Percentiles rank a stretch among this genome's conserved stretches.
Evolutionary conservation across 495 filamentous ascomycete genomes (phyloP).

Genomic region (Aspergillus ellipticus): DNA sequence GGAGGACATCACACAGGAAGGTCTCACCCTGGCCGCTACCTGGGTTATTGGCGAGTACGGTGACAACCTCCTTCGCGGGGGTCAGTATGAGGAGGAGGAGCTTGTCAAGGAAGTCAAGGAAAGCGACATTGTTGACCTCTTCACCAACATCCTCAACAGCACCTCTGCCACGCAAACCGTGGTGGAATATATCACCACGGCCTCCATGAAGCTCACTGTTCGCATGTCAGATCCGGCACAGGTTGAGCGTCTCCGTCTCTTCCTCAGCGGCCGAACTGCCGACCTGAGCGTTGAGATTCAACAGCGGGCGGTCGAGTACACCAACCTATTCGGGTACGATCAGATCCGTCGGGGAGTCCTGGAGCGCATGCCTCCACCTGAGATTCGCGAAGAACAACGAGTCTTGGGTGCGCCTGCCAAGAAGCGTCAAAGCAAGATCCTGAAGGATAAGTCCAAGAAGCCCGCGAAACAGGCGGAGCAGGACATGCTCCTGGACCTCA

Average conservation of each 20-base stretch:
- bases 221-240: conserved; percentile 78
- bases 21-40: conserved; percentile 85
- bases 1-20: conserved; percentile 96
- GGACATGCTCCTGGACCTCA: conserved; percentile 86
- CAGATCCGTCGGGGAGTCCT: conserved; percentile 84
- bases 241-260: conserved; percentile 74
- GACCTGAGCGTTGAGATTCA: conserved; percentile 93
- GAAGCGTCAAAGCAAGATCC: conserved; percentile 70
- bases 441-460: conserved; percentile 71
- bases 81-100: conserved; percentile 94
- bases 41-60: conserved; percentile 99
- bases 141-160: conserved; percentile 87
- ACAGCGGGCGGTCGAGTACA: conserved; percentile 91
- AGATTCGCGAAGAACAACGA: conserved; percentile 89
- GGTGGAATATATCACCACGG: conserved; percentile 92
- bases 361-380: conserved; percentile 94
- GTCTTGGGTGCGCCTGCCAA: conserved; percentile 81
- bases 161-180: conserved; percentile 85
- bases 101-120: conserved; percentile 86
- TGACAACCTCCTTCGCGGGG: conserved; percentile 79
- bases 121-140: conserved; percentile 85
- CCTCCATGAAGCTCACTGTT: conserved; percentile 92
- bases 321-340: conserved; percentile 86
- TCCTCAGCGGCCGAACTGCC: conserved; percentile 70
- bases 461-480: conserved; percentile 76